phyloP scores from a whole-genome alignment of 129 eudicot species.

The Pseudognaphalium luteoalbum region DNA sequence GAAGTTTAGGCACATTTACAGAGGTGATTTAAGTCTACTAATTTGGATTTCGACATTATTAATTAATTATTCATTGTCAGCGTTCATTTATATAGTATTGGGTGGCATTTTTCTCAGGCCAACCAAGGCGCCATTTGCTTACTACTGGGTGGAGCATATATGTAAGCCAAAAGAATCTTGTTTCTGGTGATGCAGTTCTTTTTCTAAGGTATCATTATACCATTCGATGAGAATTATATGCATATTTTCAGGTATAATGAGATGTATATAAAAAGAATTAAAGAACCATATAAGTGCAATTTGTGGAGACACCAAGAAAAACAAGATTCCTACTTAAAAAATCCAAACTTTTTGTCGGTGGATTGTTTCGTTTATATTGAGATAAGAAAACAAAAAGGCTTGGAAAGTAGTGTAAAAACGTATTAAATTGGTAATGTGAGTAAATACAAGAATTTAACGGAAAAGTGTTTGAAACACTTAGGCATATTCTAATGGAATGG shows the following conservation, averaged over 20 bases:
- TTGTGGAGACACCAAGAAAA: conserved; percentile 31
- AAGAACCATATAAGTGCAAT: conserved; percentile 6
- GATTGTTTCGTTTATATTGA: conserved; percentile 19
- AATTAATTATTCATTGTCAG: neutral
- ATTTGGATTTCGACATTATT: neutral
- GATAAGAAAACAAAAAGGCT: conserved; percentile 1
- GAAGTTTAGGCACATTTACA: conserved; percentile 89
- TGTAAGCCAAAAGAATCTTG: conserved; percentile 94
- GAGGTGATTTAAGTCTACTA: conserved; percentile 56
- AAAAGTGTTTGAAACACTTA: conserved; percentile 31
- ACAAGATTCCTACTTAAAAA: conserved; percentile 26
- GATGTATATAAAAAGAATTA: neutral
- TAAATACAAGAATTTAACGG: conserved; percentile 29
- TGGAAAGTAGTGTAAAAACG: conserved; percentile 2
- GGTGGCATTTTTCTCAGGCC: conserved; percentile 51
- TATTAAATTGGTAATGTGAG: conserved; percentile 23
- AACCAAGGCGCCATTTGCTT: conserved; percentile 95
- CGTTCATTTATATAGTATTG: conserved; percentile 11
- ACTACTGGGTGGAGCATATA: conserved; percentile 97
- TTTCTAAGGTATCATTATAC: conserved; percentile 62
- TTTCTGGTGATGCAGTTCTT: conserved; percentile 96
- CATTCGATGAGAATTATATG: conserved; percentile 18
- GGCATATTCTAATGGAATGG: conserved; percentile 37
- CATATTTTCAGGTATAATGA: conserved; percentile 18
- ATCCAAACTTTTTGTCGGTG: conserved; percentile 22